Percentiles rank a stretch among this genome's conserved stretches.
Conservation (phyloP, 192 early-diverging fungal species). For the Coemansia sp. region DNA sequence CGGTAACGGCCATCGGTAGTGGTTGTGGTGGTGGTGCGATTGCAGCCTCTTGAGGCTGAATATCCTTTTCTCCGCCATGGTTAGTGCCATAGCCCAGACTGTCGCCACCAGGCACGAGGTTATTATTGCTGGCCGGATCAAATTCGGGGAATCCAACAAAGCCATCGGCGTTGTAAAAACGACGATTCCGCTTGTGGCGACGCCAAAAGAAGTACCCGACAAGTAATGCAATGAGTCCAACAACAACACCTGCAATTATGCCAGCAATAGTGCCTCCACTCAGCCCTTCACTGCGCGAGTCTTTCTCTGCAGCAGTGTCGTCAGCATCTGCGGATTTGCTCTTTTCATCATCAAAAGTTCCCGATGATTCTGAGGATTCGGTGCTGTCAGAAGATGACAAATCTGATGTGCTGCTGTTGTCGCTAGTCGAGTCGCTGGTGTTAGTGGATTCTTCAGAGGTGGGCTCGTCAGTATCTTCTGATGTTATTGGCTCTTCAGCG, state of each 20-base stretch:
- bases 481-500: too few species aligned
- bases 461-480: neutral
- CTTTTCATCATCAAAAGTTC: neutral
- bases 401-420: constrained; percentile 7
- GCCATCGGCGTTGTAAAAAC: constrained; percentile 23
- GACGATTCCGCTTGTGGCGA: constrained; percentile 21
- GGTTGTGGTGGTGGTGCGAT: neutral
- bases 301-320: constrained; percentile 2
- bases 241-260: constrained; percentile 13
- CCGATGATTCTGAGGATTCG: constrained; percentile 3
- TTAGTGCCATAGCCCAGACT: neutral
- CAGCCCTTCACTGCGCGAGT: constrained; percentile 6
- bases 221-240: neutral
- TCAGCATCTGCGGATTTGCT: neutral
- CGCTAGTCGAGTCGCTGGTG: neutral
- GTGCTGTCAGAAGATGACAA: neutral
- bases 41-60: neutral
- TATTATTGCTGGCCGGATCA: constrained; percentile 23
- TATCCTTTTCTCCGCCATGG: constrained; percentile 15
- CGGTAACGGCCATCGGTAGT: neutral
- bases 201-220: constrained; percentile 25
- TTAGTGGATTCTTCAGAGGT: constrained; percentile 4
- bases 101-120: constrained; percentile 1
- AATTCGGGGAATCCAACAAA: constrained; percentile 32
- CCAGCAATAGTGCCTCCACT: constrained; percentile 33